Conservation (phyloP, 2,329 filamentous ascomycete genomes). For the Penicillium palitans region DNA sequence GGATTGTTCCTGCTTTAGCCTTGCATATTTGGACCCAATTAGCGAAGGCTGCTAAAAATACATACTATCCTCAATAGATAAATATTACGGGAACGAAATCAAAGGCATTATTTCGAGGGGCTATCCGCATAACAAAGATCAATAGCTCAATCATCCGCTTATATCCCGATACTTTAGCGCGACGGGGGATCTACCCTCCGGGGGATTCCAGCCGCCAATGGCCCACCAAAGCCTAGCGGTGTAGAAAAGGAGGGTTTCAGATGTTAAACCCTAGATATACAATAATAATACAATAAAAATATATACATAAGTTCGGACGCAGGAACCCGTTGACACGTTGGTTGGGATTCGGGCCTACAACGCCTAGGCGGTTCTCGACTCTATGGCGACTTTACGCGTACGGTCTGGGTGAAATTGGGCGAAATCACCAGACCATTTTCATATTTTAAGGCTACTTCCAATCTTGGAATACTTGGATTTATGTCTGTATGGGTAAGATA, state of each 20-base stretch:
- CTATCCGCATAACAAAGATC: neutral
- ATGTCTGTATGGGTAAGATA: neutral
- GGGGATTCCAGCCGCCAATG: neutral
- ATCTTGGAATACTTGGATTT: too few relatives aligned
- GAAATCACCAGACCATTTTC: neutral
- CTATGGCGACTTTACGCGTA: too few relatives aligned
- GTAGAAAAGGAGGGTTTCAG: neutral
- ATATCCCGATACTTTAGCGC: neutral
- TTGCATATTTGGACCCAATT: too few relatives aligned
- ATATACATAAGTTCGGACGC: neutral
- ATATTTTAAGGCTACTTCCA: neutral
- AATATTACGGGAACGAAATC: neutral
- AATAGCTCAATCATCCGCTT: neutral
- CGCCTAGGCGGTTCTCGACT: too few relatives aligned
- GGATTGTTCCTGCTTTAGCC: too few relatives aligned
- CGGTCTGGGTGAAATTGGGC: too few relatives aligned
- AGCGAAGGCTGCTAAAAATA: too few relatives aligned
- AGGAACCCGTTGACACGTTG: neutral
- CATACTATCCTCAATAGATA: neutral
- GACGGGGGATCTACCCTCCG: neutral
- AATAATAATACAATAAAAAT: neutral
- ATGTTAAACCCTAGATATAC: neutral
- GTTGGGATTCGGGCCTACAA: neutral
- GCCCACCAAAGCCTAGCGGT: neutral
- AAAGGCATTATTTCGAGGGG: neutral